These are phyloP conservation scores for Leucosporidium scottii DNA, from an alignment of 768 basidiomycete genomes.

Conservation along the genomic window DNA sequence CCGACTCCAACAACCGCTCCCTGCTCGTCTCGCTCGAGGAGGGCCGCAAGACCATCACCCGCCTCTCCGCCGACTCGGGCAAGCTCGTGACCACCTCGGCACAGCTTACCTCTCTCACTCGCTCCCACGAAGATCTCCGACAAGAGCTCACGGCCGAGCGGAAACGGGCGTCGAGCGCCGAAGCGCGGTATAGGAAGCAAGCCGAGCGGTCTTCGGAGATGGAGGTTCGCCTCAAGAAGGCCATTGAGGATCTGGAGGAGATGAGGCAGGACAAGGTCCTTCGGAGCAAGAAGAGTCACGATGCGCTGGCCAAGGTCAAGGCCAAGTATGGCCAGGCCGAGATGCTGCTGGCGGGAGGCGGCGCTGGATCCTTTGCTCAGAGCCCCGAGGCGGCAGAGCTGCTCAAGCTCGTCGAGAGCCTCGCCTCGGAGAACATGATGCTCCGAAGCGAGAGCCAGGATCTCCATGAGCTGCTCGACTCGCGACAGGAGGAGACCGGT, in stretches of 20 bases:
- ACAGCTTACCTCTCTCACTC: constrained; percentile 52
- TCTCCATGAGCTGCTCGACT: constrained; percentile 31
- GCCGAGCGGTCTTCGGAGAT: constrained; percentile 16
- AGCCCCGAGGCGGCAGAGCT: constrained; percentile 28
- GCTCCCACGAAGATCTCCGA: constrained; percentile 66
- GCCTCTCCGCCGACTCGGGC: constrained; percentile 61
- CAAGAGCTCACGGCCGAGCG: constrained; percentile 71
- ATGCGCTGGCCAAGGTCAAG: constrained; percentile 16
- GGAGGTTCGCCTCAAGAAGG: constrained; percentile 21
- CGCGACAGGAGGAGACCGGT: constrained; percentile 28
- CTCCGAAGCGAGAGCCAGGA: constrained; percentile 31
- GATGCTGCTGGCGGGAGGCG: neutral
- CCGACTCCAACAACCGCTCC: constrained; percentile 69
- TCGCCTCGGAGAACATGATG: constrained; percentile 30
- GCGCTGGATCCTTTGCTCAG: neutral
- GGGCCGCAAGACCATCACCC: constrained; percentile 58
- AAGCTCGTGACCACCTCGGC: constrained; percentile 65
- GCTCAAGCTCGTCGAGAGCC: constrained; percentile 30
- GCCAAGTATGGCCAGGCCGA: neutral
- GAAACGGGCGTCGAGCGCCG: constrained; percentile 61
- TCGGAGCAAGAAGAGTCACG: constrained; percentile 15
- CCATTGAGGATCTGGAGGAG: constrained; percentile 28
- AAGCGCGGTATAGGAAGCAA: constrained; percentile 49
- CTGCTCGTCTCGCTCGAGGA: constrained; percentile 68
- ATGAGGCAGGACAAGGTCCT: constrained; percentile 34